Evolutionary conservation across 2,329 filamentous ascomycete genomes (phyloP).

Genomic region (Nigrospora osmanthi): DNA sequence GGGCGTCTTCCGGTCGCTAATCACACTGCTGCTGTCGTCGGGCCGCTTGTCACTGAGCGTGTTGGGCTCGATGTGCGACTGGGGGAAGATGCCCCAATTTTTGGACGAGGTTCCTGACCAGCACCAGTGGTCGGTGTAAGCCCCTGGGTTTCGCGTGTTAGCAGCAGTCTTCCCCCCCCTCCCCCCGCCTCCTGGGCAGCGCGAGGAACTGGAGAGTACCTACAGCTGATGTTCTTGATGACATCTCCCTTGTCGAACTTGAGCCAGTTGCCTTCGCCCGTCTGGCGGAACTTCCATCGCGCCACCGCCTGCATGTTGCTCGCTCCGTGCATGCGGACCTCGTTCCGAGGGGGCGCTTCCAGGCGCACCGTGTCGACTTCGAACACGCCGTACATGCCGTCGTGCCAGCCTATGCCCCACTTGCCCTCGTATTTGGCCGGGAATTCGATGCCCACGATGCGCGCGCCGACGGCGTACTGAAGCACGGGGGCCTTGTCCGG

Average conservation of each 20-base stretch:
- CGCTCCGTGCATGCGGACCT: constrained; percentile 37
- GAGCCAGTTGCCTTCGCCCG: constrained; percentile 41
- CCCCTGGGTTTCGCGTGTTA: constrained; percentile 10
- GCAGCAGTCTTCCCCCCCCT: too few relatives aligned
- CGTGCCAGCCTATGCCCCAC: constrained; percentile 51
- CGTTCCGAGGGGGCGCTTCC: constrained; percentile 34
- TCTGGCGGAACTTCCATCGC: constrained; percentile 45
- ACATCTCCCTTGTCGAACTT: constrained; percentile 58
- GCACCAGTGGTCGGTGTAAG: constrained; percentile 23
- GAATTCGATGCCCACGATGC: constrained; percentile 42
- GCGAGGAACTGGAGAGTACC: constrained; percentile 6
- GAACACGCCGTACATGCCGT: constrained; percentile 41
- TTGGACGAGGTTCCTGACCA: constrained; percentile 24
- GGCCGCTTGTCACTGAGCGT: constrained; percentile 15
- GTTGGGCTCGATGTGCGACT: constrained; percentile 21
- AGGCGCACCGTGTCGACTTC: constrained; percentile 40
- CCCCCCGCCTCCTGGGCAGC: neutral
- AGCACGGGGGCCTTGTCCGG: constrained; percentile 36
- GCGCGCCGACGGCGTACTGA: constrained; percentile 39
- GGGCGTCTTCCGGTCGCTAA: constrained; percentile 18
- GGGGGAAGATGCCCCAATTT: constrained; percentile 22
- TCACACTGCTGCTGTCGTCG: constrained; percentile 16
- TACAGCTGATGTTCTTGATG: constrained; percentile 50
- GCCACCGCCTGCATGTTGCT: constrained; percentile 40
- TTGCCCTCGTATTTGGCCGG: constrained; percentile 43